Base-by-base conservation (phyloP, 2,329 filamentous ascomycete genomes). In the Ceratocystis harringtonii region DNA sequence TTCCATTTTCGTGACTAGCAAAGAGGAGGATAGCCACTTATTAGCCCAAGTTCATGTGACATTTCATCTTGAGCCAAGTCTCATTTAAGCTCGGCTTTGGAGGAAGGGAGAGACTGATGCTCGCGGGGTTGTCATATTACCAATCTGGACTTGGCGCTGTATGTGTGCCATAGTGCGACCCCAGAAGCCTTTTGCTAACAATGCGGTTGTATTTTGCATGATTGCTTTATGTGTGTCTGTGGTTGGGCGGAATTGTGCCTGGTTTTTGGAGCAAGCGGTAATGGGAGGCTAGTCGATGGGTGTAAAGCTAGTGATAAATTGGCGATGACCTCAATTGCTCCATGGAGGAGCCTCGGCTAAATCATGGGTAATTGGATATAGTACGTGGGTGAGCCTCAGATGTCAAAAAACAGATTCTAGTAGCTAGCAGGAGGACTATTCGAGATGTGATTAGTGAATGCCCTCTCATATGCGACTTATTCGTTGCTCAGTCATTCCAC, bases 1-100 rank as follows among this genome's bases (percentile, higher is more conserved):
- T 75, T 92, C 87, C 70, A 88, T 78, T 63, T 81, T 87, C 69
- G 89, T 74, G 45, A 83, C 89, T 90, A 72, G 43, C 1, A 28
- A 19, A 4, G 3, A 8, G 15, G 44, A 6, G 6, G 12, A 2
- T 41, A 25, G 64, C 44, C 57, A 17, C 57, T 30, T 3, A 36
- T 28, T 45, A 62, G 30, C 25, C 2, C 32, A 17, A 4, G 25
- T 12, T 25, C 36, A 41, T 41, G 36, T 41, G 36, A 15, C 36
- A 41, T 12, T 41, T 41, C 36, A 41, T 41, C 10, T 3, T 15
- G 36, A 12, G 36, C 12, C 36, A 32, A 32, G 41, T 32, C 30
- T 10, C 25, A 50, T 55, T 30, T 25, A 10, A 3, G 48, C 32
- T 28, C 12, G 32, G 22, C 19, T 41, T 6, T 44, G 7, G 28